These are phyloP conservation scores for Trametes gibbosa DNA, from an alignment of 768 basidiomycete genomes.

Conservation along the genomic window DNA sequence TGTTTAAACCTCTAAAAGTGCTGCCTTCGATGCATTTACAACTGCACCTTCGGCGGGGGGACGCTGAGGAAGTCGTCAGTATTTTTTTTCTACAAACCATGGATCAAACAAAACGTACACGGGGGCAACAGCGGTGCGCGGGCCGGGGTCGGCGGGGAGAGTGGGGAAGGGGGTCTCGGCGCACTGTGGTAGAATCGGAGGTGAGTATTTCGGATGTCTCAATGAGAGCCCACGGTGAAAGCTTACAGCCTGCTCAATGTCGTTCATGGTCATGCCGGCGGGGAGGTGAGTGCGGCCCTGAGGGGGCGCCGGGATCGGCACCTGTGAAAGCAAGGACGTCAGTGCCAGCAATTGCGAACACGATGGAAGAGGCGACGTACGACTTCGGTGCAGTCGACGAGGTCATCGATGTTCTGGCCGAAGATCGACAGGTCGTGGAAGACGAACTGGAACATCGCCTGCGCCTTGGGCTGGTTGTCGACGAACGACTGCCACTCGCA, in stretches of 20 bases:
- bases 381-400: neutral
- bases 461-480: too few species aligned
- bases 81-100: too few species aligned
- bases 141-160: too few species aligned
- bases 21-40: neutral
- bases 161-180: neutral
- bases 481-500: too few species aligned
- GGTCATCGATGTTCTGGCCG: neutral
- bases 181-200: neutral
- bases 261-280: neutral
- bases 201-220: too few species aligned
- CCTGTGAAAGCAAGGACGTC: neutral
- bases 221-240: too few species aligned
- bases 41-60: too few species aligned
- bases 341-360: neutral
- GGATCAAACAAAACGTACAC: neutral
- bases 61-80: too few species aligned
- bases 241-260: neutral
- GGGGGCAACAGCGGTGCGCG: neutral
- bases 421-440: too few species aligned
- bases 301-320: neutral
- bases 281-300: neutral
- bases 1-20: too few species aligned
- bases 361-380: neutral
- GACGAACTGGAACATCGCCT: too few species aligned